Evolutionary conservation across 2,329 filamentous ascomycete species (phyloP).

Genomic region (Plenodomus tracheiphilus): DNA sequence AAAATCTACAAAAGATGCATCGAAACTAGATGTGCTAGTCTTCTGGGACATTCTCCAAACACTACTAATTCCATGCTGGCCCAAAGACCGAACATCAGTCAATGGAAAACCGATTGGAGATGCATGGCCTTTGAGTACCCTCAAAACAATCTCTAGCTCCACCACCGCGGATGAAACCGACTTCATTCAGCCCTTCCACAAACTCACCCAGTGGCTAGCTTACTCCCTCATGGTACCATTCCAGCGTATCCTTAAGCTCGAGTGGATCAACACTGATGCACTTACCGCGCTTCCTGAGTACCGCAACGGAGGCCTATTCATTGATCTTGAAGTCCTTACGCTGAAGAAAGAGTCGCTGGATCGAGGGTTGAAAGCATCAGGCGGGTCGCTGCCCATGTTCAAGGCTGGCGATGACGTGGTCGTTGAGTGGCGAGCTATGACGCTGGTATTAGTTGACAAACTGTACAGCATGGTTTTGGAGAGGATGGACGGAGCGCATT

Average conservation of each 20-base stretch:
- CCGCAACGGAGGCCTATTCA: conserved; percentile 84
- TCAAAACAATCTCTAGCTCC: conserved; percentile 66
- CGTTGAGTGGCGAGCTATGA: conserved; percentile 75
- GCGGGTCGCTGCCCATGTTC: conserved; percentile 72
- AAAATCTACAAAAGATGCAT: conserved; percentile 18
- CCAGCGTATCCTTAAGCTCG: conserved; percentile 72
- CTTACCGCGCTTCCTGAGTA: conserved; percentile 90
- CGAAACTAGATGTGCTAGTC: conserved; percentile 70
- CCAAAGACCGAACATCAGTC: conserved; percentile 77
- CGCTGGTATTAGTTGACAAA: conserved; percentile 72
- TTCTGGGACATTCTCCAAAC: conserved; percentile 89
- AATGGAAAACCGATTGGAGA: conserved; percentile 85
- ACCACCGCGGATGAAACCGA: conserved; percentile 41
- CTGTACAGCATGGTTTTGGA: conserved; percentile 69
- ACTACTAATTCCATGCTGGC: conserved; percentile 85
- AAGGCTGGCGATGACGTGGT: conserved; percentile 72
- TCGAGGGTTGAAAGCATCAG: conserved; percentile 68
- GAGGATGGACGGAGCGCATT: conserved; percentile 66
- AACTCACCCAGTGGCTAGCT: conserved; percentile 86
- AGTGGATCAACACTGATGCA: conserved; percentile 78
- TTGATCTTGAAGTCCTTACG: conserved; percentile 78
- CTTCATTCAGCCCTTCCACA: conserved; percentile 87
- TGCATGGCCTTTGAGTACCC: conserved; percentile 82
- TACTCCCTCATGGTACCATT: conserved; percentile 89
- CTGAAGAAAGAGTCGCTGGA: conserved; percentile 69